Base-by-base conservation (phyloP, 1,139 yeast genomes). In the Petasospora fabianii region DNA sequence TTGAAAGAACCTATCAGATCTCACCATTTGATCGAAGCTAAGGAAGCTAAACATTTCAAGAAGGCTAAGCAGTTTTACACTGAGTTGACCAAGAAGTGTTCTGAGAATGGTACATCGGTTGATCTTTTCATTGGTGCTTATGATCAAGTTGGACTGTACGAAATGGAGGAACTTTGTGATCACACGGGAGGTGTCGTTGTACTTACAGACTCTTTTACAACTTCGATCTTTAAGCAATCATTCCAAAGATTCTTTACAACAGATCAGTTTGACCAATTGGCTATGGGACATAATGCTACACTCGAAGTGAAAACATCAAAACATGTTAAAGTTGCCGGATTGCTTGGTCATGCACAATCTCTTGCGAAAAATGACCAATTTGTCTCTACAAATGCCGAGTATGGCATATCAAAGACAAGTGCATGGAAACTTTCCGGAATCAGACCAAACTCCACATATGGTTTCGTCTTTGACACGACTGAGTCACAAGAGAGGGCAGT, bases 1-100 rank as follows among this genome's bases (percentile, higher is more conserved):
- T 73, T 87, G 58, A 82, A 81, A 59, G 96, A 87, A 60, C 94
- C 96, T 36, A 84, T 87, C 51, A 75, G 96, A 66, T 85, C 96
- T 3, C 96, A 87, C 63, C 84, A 84, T 53, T 95, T 86, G 59
- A 84, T 87, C 50, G 88, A 81, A 55, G 73, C 78, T 47, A 90
- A 84, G 54, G 72, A 77, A 39, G 94, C 95, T 39, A 82, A 81
- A 60, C 95, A 87, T 62, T 83, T 77, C 66, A 83, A 84, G 58
- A 79, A 81, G 60, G 92, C 96, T 1, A 73, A 70, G 51, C 76
- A 80, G 58, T 86, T 76, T 57, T 80, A 77, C 56, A 60, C 64
- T 7, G 48, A 48, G 1, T 39, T 69, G 24, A 67, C 72, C 1
- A 50, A 54, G 8, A 59, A 62, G 24, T 66, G 78, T 10, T 65